Percentiles rank a stretch among this genome's conserved stretches.
Conservation (phyloP, 306 rosid species). For the Cicer judaicum region DNA sequence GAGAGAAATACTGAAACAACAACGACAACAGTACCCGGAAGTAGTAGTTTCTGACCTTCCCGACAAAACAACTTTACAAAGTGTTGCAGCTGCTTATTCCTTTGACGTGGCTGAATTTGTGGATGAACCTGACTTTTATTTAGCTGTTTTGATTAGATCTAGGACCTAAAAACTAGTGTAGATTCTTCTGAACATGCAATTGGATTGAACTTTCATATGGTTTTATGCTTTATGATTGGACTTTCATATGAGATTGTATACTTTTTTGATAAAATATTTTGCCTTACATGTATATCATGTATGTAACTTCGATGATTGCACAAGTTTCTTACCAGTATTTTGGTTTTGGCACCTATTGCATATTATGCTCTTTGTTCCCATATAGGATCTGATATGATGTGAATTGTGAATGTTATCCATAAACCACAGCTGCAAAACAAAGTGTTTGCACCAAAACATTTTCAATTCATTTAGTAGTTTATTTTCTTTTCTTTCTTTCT, state of each 20-base stretch:
- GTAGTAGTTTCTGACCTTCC: conserved; percentile 76
- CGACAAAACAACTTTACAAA: conserved; percentile 59
- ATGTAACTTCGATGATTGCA: neutral
- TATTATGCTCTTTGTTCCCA: neutral
- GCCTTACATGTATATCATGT: neutral
- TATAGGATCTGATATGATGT: neutral
- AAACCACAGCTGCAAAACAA: neutral
- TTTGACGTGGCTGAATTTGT: conserved; percentile 69
- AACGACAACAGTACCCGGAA: conserved; percentile 60
- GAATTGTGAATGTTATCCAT: neutral
- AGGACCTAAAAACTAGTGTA: conserved; percentile 43
- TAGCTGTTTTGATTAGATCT: conserved; percentile 66
- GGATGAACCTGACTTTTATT: conserved; percentile 69
- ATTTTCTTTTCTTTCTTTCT: neutral
- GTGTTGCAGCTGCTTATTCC: conserved; percentile 65
- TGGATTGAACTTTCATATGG: conserved; percentile 32
- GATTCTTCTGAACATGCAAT: conserved; percentile 2
- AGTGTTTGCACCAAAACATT: neutral
- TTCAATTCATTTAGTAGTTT: neutral
- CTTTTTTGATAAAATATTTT: neutral
- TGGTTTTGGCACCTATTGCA: neutral
- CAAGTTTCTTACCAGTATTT: neutral
- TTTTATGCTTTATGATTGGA: conserved; percentile 12
- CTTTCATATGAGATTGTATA: neutral
- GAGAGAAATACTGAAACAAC: conserved; percentile 65